These are phyloP conservation scores for Colletotrichum melonis DNA, from an alignment of 2,329 filamentous ascomycete genomes.

Conservation along the genomic window DNA sequence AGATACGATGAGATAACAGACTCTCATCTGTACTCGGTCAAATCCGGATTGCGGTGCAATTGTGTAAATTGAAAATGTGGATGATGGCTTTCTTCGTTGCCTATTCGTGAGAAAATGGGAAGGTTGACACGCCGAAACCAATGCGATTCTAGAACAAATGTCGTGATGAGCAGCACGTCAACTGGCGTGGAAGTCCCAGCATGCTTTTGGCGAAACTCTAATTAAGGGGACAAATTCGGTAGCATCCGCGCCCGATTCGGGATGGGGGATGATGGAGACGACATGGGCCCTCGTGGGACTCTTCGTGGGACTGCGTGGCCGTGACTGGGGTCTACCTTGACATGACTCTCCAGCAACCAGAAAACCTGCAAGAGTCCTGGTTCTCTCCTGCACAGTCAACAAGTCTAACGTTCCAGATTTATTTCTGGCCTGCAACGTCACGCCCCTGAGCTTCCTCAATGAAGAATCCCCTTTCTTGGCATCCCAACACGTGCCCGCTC, in stretches of 20 bases:
- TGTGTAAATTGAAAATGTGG: background rate
- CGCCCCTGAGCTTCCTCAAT: background rate
- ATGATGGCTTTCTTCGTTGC: background rate
- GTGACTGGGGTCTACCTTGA: constrained; percentile 5
- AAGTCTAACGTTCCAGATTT: constrained; percentile 14
- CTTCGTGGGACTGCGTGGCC: background rate
- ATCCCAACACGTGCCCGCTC: background rate
- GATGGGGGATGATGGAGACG: constrained; percentile 1
- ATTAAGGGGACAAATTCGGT: constrained; percentile 13
- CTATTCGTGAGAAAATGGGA: too few relatives aligned
- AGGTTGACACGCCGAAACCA: background rate
- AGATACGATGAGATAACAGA: background rate
- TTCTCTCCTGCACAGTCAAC: background rate
- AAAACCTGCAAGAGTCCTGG: background rate
- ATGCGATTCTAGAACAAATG: background rate
- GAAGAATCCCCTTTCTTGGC: background rate
- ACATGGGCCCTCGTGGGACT: background rate
- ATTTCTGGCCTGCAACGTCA: background rate
- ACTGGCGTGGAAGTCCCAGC: background rate
- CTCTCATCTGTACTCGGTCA: background rate
- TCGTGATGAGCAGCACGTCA: background rate
- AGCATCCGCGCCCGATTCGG: constrained; percentile 18
- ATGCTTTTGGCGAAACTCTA: constrained; percentile 8
- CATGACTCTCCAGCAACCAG: background rate
- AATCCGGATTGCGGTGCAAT: background rate